phyloP scores from a whole-genome alignment of 1,139 yeast genomes.

The Zygotorulaspora mrakii region DNA sequence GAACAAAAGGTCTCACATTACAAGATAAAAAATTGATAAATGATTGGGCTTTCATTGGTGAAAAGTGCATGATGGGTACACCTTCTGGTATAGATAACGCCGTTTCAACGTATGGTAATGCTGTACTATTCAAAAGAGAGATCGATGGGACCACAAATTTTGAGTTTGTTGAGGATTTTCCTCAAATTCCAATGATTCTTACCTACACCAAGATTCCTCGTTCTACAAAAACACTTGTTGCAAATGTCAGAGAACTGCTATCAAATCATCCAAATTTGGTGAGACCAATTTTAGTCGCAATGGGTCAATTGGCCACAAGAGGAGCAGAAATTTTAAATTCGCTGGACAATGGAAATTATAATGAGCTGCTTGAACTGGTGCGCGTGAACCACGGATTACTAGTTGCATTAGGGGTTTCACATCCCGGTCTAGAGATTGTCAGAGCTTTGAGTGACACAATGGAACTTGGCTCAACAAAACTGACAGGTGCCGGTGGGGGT shows the following conservation, averaged over 20 bases:
- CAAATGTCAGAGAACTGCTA: constrained; percentile 61
- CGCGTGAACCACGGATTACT: constrained; percentile 84
- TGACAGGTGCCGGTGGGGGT: constrained; percentile 99
- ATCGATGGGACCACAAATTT: constrained; percentile 28
- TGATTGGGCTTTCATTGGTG: constrained; percentile 88
- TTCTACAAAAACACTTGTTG: constrained; percentile 79
- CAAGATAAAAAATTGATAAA: constrained; percentile 64
- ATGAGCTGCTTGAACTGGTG: constrained; percentile 58
- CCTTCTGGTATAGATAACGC: constrained; percentile 98
- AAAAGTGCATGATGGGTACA: constrained; percentile 91
- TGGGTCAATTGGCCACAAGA: constrained; percentile 62
- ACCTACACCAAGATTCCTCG: constrained; percentile 86
- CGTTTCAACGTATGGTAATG: constrained; percentile 94
- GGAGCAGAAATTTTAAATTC: constrained; percentile 43
- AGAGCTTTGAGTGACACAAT: constrained; percentile 58
- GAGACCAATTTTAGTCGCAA: constrained; percentile 61
- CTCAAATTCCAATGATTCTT: constrained; percentile 67
- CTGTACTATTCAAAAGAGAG: constrained; percentile 75
- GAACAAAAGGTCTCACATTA: constrained; percentile 27
- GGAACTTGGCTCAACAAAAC: constrained; percentile 78
- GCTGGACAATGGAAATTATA: constrained; percentile 34
- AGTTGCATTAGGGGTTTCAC: constrained; percentile 86
- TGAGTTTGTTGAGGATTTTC: constrained; percentile 46
- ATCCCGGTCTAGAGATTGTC: constrained; percentile 76
- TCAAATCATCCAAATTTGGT: constrained; percentile 53